Percentiles rank a stretch among this genome's conserved stretches.
These are phyloP conservation scores for Colletotrichum gloeosporioides DNA, from an alignment of 2,329 filamentous ascomycete species.

Conservation along the genomic window DNA sequence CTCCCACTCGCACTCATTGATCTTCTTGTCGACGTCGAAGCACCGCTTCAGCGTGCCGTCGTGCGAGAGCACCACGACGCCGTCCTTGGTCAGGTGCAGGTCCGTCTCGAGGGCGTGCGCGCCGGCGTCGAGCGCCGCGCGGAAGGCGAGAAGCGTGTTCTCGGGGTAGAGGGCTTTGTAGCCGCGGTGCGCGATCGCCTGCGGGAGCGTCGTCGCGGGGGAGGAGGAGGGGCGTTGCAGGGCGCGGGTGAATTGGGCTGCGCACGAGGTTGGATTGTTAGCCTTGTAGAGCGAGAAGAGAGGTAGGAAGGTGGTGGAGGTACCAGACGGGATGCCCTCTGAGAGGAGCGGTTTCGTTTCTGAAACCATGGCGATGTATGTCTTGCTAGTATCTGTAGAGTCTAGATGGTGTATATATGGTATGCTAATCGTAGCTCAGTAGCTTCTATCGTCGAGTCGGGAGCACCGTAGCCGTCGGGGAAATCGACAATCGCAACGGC, in stretches of 20 bases:
- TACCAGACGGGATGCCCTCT: background rate
- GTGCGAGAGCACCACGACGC: constrained; percentile 85
- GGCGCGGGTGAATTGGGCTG: constrained; percentile 39
- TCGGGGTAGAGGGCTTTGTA: constrained; percentile 82
- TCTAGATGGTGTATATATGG: background rate
- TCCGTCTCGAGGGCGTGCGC: constrained; percentile 89
- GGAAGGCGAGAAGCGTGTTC: constrained; percentile 84
- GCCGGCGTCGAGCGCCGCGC: constrained; percentile 73
- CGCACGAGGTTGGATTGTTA: accelerated
- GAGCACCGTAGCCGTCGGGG: background rate
- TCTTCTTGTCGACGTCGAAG: constrained; percentile 75
- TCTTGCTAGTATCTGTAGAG: background rate
- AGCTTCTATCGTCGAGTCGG: background rate
- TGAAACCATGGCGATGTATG: background rate
- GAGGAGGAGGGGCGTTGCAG: constrained; percentile 25
- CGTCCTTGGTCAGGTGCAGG: constrained; percentile 81
- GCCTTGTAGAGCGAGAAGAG: accelerated
- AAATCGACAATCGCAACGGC: background rate
- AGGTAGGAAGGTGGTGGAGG: background rate
- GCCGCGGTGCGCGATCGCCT: constrained; percentile 79
- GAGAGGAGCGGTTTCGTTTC: background rate
- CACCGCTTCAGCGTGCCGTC: constrained; percentile 81
- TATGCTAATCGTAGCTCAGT: background rate
- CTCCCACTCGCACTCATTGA: constrained; percentile 79
- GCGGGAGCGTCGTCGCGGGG: constrained; percentile 53